Evolutionary conservation across 1,139 yeast genomes (phyloP).

Genomic region (Taiozyma sp.): DNA sequence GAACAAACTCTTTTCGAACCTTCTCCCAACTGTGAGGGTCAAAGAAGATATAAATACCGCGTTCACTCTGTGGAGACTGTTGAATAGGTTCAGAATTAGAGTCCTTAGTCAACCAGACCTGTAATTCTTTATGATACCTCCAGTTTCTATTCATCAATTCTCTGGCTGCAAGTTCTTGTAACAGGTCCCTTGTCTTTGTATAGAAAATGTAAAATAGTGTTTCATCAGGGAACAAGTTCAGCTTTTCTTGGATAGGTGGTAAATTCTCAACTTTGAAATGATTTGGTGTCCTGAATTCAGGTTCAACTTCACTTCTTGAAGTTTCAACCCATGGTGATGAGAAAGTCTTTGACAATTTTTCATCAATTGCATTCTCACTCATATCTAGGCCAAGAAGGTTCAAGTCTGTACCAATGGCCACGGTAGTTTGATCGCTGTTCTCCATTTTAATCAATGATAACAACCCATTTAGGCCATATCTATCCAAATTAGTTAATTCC

Average conservation of each 20-base stretch:
- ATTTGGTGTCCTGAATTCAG: slow-evolving; percentile 59
- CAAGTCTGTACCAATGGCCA: slow-evolving; percentile 84
- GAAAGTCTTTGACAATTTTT: slow-evolving; percentile 61
- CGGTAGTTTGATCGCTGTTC: slow-evolving; percentile 56
- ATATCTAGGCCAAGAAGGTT: slow-evolving; percentile 71
- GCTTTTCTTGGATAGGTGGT: slow-evolving; percentile 40
- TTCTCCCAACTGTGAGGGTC: slow-evolving; percentile 97
- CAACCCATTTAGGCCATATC: slow-evolving; percentile 75
- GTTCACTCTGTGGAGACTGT: slow-evolving; percentile 81
- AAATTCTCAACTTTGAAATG: slow-evolving; percentile 7
- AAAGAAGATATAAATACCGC: slow-evolving; percentile 93
- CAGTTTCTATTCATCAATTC: slow-evolving; percentile 89
- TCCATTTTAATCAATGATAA: slow-evolving; percentile 66
- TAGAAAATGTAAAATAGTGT: slow-evolving; percentile 92
- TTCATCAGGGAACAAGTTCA: slow-evolving; percentile 81
- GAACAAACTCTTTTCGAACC: slow-evolving; percentile 77
- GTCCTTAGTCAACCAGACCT: slow-evolving; percentile 96
- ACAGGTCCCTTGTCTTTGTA: slow-evolving; percentile 86
- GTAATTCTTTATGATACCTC: slow-evolving; percentile 95
- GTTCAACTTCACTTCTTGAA: slow-evolving; percentile 87
- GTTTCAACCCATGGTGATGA: slow-evolving; percentile 96
- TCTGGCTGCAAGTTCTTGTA: slow-evolving; percentile 92
- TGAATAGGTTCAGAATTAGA: slow-evolving; percentile 86
- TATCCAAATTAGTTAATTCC: slow-evolving; percentile 36
- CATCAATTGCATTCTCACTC: slow-evolving; percentile 26